A percentile compares a stretch with the other conserved stretches of the same genome.
phyloP scores from a whole-genome alignment of 2,329 filamentous ascomycete species.

The Ilyonectria sp. region DNA sequence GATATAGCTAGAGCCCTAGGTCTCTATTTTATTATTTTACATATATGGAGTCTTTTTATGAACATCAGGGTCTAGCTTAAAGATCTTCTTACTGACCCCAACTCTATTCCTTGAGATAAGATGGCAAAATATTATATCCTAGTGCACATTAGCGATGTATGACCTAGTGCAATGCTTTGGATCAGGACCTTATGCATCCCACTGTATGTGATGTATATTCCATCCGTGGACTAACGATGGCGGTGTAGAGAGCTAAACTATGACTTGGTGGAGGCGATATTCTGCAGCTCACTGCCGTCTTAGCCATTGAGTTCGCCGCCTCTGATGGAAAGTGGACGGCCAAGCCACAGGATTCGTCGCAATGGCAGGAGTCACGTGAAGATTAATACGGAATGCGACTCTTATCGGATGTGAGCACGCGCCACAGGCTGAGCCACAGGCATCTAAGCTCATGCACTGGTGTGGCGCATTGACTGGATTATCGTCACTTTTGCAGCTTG shows the following conservation, averaged over 20 bases:
- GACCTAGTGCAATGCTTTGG: too few relatives aligned
- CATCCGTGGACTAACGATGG: not conserved
- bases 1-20: too few relatives aligned
- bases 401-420: not conserved
- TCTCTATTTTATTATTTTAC: too few relatives aligned
- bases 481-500: constrained; percentile 22
- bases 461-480: constrained; percentile 20
- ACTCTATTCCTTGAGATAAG: too few relatives aligned
- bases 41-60: too few relatives aligned
- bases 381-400: too few relatives aligned
- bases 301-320: constrained; percentile 1
- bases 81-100: too few relatives aligned
- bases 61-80: too few relatives aligned
- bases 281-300: not conserved
- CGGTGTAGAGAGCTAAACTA: not conserved
- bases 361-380: not conserved
- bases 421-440: constrained; percentile 16
- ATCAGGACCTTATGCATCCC: not conserved
- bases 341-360: constrained; percentile 1
- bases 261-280: not conserved
- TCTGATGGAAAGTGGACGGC: not conserved
- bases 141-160: too few relatives aligned
- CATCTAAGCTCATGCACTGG: not conserved
- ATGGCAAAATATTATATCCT: not conserved
- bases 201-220: not conserved